Evolutionary conservation across 371 early-diverging fungal species (phyloP), one percentile per base, ranked within the genome.

Genomic region (Mortierella sp.): DNA sequence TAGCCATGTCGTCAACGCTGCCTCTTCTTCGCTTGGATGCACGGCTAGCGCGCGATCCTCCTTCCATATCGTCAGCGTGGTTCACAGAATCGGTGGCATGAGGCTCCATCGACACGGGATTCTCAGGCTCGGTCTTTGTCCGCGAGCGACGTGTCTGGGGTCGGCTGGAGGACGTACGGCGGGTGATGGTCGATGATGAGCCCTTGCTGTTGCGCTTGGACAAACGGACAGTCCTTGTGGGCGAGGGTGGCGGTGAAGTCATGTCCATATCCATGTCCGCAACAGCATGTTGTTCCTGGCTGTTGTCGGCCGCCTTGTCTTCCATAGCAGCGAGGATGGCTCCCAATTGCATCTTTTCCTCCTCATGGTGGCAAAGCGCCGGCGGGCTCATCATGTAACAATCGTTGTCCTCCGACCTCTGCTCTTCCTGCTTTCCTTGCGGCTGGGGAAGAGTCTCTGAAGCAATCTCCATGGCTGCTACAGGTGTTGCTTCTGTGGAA

Each of bases 331-430:
- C 47, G 4, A 29, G 19, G 21, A 21, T n/a, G 19, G 29, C 57
- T 9, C 10, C 39, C 39, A 14, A 39, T 8, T 39, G 39, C 14
- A 25, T 40, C 5, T 52, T 54, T 17, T 59, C 59, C 19, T 16
- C 46, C 2, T 66, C 59, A 0, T 66, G 59, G 27, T 61, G 46
- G 43, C 24, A 27, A 40, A 37, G 40, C 12, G 66, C 41, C 14
- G 66, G 66, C 12, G 66, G 66, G 41, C 66, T 66, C 41, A 46
- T 27, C 59, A 66, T 59, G 34, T 66, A 46, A 19, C 47, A 37
- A 53, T 66, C 66, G 17, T 43, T 16, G 3, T 59, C 59, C 57
- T 57, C 49, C 12, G 44, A 34, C n/a, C 31, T 43, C 3, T 43
- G 43, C 24, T 39, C 14, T 39, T n/a, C n/a, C n/a, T n/a, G n/a